Base-by-base conservation (phyloP, 768 basidiomycete species). In the Podaxis carcinomalis region DNA sequence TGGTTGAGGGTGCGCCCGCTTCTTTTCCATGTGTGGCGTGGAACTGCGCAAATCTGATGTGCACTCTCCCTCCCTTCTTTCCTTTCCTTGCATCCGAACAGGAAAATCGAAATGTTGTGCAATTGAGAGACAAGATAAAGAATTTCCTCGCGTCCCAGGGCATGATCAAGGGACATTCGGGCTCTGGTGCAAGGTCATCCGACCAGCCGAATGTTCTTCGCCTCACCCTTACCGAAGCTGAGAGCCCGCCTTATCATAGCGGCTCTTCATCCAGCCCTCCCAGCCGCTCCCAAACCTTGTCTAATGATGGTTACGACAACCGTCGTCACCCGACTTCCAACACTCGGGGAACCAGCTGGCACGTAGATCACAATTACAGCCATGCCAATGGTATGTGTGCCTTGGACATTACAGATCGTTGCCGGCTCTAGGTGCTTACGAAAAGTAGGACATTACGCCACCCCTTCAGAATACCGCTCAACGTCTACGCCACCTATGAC, bases 91-190 rank as follows among this genome's bases (percentile, higher is more conserved):
- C 28, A 65, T 49, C 32, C 44, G 19, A 42, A 23, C 65, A 92
- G 90, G 88, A 90, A 71, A 85, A 77, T 66, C 81, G 83, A 63
- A 87, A 85, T 63, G 89, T 92, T 3, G 69, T 81, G 37, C 82
- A 83, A 62, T 75, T 91, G 42, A 81, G 90, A 57, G 89, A 90
- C 66, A 89, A 85, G 74, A 92, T 92, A 69, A 93, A 92, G 75
- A 74, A 75, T 1, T 90, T 90, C 68, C 80, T 93, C 23, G 89
- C 89, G 0, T 83, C 89, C 0, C 89, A 92, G 71, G 91, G 91
- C 51, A 90, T 92, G 89, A 92, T 93, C 73, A 93, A 93, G 74
- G 92, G 92, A 28, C 90, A 92, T 67, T 88, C 91, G 19, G 88
- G 88, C 59, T 76, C 87, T 27, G 86, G 83, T 1, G 79, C 87